Base-by-base conservation (phyloP, 2,329 filamentous ascomycete genomes). In the Fusarium haematococcum region DNA sequence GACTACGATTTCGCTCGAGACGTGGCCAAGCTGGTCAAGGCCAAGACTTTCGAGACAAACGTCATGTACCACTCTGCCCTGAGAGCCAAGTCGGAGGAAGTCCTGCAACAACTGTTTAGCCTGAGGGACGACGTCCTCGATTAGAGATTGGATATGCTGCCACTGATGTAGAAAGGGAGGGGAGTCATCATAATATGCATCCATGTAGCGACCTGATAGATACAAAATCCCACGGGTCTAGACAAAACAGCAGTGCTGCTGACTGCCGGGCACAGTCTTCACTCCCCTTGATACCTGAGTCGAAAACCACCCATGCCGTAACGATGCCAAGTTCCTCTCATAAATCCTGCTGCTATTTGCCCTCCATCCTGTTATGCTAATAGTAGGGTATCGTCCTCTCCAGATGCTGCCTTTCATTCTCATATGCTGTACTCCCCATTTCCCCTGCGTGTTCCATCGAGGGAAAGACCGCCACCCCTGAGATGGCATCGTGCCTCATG, bases 31-130 rank as follows among this genome's bases (percentile, higher is more conserved):
- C 89, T 91, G 79, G 93, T 98, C 80, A 92, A 90, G 80, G 92
- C 91, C 80, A 95, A 94, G 84, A 91, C 94, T 45, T 97, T 93
- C 77, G 90, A 97, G 79, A 98, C 95, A 43, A 98, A 98, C 81
- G 87, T 88, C 27, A 90, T 97, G 88, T 97, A 97, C 79, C 96
- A 98, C 82, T 93, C 97, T 79, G 96, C 93, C 0, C 81, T 98
- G 50, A 88, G 94, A 68, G 88, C 88, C 61, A 93, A 91, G 83
- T 86, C 92, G 6, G 93, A 94, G 32, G 94, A 97, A 75, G 90
- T 98, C 20, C 85, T 98, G 78, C 90, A 89, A 76, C 89, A 93
- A 77, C 85, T 98, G 5, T 97, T 97, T 80, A 90, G 88, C 61
- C 82, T 98, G 80, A 89, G 95, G 74, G 95, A 98, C 69, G 89